Evolutionary conservation across 257 asterid species (phyloP).

Genomic region (Nicotiana otophora): DNA sequence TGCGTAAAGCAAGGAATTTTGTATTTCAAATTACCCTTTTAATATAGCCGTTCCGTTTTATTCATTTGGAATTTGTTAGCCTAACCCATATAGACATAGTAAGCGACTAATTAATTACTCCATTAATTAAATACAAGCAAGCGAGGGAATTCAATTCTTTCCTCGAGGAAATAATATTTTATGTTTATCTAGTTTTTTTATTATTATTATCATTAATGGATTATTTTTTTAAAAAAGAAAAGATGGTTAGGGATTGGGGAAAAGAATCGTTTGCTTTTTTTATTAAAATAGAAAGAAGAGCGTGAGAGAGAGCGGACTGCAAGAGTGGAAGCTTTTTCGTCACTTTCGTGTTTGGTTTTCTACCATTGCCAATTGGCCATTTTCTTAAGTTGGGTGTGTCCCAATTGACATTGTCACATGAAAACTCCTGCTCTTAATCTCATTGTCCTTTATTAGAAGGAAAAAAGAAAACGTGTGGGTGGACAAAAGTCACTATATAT

Average conservation of each 20-base stretch:
- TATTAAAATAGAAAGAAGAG: background rate
- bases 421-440: too few species aligned
- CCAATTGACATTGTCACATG: background rate
- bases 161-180: too few species aligned
- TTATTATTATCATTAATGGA: background rate
- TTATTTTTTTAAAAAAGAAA: background rate
- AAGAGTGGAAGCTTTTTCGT: background rate
- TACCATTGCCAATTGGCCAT: conserved; percentile 3
- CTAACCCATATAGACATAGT: background rate
- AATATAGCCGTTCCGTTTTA: conserved; percentile 10
- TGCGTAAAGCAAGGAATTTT: conserved; percentile 29
- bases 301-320: conserved; percentile 5
- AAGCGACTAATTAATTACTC: background rate
- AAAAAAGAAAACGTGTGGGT: background rate
- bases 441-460: too few species aligned
- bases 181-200: background rate
- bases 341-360: conserved; percentile 4
- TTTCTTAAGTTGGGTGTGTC: background rate
- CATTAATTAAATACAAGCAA: background rate
- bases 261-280: background rate
- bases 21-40: conserved; percentile 40
- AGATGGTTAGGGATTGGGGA: background rate
- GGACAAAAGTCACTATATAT: background rate
- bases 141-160: background rate
- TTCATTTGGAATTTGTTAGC: conserved; percentile 3